Percentiles rank a stretch among this genome's conserved stretches.
Evolutionary conservation across 164 flowering plant genomes (phyloP).

Genomic region (Aristolochia fimbriata): DNA sequence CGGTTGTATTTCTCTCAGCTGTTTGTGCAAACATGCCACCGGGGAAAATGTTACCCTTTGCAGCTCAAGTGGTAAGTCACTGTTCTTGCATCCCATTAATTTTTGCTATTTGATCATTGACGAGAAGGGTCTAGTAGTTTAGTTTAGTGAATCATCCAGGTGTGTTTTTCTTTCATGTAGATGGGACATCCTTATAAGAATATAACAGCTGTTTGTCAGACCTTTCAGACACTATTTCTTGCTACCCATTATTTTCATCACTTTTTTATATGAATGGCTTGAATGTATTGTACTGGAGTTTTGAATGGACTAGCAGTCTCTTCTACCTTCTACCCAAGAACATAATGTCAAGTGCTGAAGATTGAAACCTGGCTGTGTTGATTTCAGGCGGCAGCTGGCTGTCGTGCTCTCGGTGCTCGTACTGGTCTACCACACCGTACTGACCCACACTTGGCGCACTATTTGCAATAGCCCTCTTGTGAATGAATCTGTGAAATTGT

Average conservation of each 20-base stretch:
- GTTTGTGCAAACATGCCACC: constrained; percentile 68
- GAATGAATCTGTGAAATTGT: too few relatives aligned
- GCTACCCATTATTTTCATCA: too few relatives aligned
- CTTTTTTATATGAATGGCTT: too few relatives aligned
- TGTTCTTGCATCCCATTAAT: not conserved
- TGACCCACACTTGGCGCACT: constrained; percentile 54
- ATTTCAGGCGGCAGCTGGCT: constrained; percentile 66
- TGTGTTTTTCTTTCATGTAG: too few relatives aligned
- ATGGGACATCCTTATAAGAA: too few relatives aligned
- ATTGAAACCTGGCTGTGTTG: not conserved
- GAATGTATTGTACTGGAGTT: too few relatives aligned
- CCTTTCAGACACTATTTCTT: too few relatives aligned
- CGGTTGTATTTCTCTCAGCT: constrained; percentile 26
- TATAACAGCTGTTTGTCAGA: too few relatives aligned
- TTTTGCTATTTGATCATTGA: not conserved
- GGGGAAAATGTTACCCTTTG: constrained; percentile 85
- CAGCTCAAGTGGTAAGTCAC: constrained; percentile 73
- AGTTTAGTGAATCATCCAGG: too few relatives aligned
- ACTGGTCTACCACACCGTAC: constrained; percentile 58
- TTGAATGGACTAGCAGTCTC: not conserved
- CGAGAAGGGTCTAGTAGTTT: too few relatives aligned
- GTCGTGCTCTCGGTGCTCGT: constrained; percentile 87
- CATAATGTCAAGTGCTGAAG: not conserved
- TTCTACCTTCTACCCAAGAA: not conserved
- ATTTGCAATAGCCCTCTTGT: constrained; percentile 9